Conservation (phyloP, 2,329 filamentous ascomycete genomes). For the Piedraia hortae region DNA sequence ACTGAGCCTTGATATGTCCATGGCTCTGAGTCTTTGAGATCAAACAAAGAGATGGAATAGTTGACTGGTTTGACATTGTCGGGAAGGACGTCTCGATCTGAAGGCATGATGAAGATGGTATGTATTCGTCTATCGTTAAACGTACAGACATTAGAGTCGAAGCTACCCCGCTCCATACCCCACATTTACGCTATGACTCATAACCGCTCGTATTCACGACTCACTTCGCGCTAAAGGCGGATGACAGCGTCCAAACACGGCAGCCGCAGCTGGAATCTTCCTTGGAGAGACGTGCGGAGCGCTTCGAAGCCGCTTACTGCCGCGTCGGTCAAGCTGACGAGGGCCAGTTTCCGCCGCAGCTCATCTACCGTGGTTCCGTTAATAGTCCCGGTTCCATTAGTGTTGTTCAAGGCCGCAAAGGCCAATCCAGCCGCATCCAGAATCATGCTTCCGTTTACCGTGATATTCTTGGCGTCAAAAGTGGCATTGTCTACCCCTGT, state of each 20-base stretch:
- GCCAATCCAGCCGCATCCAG: constrained; percentile 3
- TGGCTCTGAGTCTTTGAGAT: constrained; percentile 40
- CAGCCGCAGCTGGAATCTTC: constrained; percentile 57
- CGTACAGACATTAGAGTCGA: background rate
- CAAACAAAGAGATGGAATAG: constrained; percentile 57
- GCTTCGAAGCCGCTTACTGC: constrained; percentile 39
- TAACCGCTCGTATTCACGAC: background rate
- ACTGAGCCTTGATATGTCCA: constrained; percentile 76
- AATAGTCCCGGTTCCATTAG: constrained; percentile 24
- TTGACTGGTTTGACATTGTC: constrained; percentile 48
- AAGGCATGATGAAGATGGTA: too few relatives aligned
- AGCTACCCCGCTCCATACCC: constrained; percentile 1
- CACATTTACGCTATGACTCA: too few relatives aligned
- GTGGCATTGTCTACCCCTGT: too few relatives aligned
- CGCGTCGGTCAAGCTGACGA: constrained; percentile 19
- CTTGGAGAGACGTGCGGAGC: constrained; percentile 54
- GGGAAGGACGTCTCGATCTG: constrained; percentile 20
- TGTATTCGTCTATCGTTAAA: background rate
- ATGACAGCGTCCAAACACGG: constrained; percentile 79
- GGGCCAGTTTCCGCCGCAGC: constrained; percentile 17
- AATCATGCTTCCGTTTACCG: too few relatives aligned
- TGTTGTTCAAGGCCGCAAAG: constrained; percentile 3
- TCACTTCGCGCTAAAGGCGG: constrained; percentile 7
- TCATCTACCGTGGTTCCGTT: constrained; percentile 40
- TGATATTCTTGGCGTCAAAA: too few relatives aligned